phyloP scores from a whole-genome alignment of 2,329 filamentous ascomycete species.

The Fusarium sp. region DNA sequence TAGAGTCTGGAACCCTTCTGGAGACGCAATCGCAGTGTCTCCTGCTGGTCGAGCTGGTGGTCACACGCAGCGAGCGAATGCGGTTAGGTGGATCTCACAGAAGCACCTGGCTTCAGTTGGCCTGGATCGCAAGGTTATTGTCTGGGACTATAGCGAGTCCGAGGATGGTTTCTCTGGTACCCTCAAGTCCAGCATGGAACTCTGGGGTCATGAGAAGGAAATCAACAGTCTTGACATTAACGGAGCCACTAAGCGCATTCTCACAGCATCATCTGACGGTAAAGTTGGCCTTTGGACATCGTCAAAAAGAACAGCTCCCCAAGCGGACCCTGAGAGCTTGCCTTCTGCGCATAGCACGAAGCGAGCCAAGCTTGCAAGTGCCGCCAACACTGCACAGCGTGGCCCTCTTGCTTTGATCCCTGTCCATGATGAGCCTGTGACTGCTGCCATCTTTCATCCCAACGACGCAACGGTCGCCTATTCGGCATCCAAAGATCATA shows the following conservation, averaged over 20 bases:
- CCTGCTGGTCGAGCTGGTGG: conserved; percentile 73
- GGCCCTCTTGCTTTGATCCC: conserved; percentile 81
- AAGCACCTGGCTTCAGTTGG: conserved; percentile 84
- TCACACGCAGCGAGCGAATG: conserved; percentile 80
- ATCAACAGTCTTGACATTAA: conserved; percentile 82
- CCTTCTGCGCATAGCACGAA: conserved; percentile 77
- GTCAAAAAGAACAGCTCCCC: conserved; percentile 78
- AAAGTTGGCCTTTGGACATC: conserved; percentile 90
- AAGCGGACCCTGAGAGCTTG: conserved; percentile 75
- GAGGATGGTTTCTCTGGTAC: conserved; percentile 68
- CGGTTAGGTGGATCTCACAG: conserved; percentile 83
- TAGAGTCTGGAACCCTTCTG: conserved; percentile 89
- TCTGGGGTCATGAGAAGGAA: conserved; percentile 82
- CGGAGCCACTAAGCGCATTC: conserved; percentile 76
- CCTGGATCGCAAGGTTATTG: conserved; percentile 83
- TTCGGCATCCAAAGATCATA: conserved; percentile 90
- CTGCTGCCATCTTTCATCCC: conserved; percentile 85
- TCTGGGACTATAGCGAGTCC: conserved; percentile 88
- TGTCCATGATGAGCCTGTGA: conserved; percentile 78
- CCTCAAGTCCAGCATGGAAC: conserved; percentile 79
- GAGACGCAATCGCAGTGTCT: conserved; percentile 84
- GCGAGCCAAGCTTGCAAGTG: conserved; percentile 72
- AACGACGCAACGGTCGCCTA: conserved; percentile 89
- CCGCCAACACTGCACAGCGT: conserved; percentile 69
- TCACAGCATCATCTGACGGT: conserved; percentile 88